These are phyloP conservation scores for Baorangia bicolor DNA, from an alignment of 768 basidiomycete genomes.

Conservation along the genomic window DNA sequence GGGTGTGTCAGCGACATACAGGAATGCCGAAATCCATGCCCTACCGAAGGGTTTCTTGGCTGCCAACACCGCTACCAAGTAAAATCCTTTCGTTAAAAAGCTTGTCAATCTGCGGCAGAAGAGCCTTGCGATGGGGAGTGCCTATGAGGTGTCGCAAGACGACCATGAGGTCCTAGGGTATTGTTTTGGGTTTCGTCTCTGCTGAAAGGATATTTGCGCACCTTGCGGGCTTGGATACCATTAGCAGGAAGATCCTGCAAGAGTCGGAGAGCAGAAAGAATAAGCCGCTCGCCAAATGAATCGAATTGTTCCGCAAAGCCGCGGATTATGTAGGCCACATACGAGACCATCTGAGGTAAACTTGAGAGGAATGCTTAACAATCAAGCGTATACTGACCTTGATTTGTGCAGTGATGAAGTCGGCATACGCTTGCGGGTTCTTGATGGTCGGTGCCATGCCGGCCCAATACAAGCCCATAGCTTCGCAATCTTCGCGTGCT, in stretches of 20 bases:
- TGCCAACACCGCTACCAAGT: constrained; percentile 79
- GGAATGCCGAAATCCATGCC: constrained; percentile 13
- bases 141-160: constrained; percentile 88
- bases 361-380: constrained; percentile 2
- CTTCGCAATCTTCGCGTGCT: constrained; percentile 75
- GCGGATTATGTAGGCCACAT: constrained; percentile 86
- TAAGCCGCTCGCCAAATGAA: constrained; percentile 76
- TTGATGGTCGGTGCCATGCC: constrained; percentile 77
- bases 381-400: constrained; percentile 52
- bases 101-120: constrained; percentile 83
- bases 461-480: constrained; percentile 79
- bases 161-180: constrained; percentile 78
- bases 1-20: constrained; percentile 2
- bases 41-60: constrained; percentile 81
- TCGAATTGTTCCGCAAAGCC: constrained; percentile 62
- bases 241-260: constrained; percentile 92
- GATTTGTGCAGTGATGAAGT: constrained; percentile 86
- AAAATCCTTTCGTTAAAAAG: constrained; percentile 89
- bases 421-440: constrained; percentile 72
- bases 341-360: constrained; percentile 74
- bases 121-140: constrained; percentile 71
- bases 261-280: constrained; percentile 78
- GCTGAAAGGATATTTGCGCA: constrained; percentile 26
- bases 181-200: neutral
- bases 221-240: constrained; percentile 79